Evolutionary conservation across 2,329 filamentous ascomycete species (phyloP), one percentile per base, ranked within the genome.

Genomic region (Paecilomyces fulvus): DNA sequence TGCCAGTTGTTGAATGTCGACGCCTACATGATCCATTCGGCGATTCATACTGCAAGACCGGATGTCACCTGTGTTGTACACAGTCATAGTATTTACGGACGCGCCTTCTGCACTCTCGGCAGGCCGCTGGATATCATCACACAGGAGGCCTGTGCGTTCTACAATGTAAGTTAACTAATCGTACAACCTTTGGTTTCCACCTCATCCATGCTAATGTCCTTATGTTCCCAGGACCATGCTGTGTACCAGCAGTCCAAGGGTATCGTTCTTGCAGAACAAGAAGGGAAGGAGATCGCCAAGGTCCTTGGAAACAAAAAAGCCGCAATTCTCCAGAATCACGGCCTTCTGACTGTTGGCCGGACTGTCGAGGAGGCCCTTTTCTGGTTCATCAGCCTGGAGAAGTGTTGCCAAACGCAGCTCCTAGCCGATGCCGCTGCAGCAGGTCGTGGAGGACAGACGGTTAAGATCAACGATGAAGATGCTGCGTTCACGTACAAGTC

Each of bases 391-490:
- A 75, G 73, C 52, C 58, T 82, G 58, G 80, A 82, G 31, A 81
- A 79, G 58, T 80, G 77, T 64, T 81, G 79, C 63, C 74, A 81
- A 57, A 73, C 76, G 33, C 80, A 82, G 65, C 64, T 82, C 49
- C 59, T 81, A 58, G 80, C 79, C 1, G 79, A 82, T 62, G 80
- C 80, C 0, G 79, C 79, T 3, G 74, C 73, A 1, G 67, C 64
- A 0, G 86, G 86, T 0, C 75, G 83, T 2, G 87, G 87, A 1
- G 79, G 80, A 0, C 72, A 79, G 66, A 88, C 86, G 0, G 74
- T 88, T 30, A 85, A 86, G 70, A 86, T 91, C 63, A 75, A 79
- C 8, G 81, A 87, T 1, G 82, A 84, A 53, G 87, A 91, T 67
- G 87, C 88, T 1, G 74, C 68, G 14, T 88, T 81, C 64, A 90